Conservation (phyloP, 2,329 filamentous ascomycete species). For the Nothomitra cinnamomea region DNA sequence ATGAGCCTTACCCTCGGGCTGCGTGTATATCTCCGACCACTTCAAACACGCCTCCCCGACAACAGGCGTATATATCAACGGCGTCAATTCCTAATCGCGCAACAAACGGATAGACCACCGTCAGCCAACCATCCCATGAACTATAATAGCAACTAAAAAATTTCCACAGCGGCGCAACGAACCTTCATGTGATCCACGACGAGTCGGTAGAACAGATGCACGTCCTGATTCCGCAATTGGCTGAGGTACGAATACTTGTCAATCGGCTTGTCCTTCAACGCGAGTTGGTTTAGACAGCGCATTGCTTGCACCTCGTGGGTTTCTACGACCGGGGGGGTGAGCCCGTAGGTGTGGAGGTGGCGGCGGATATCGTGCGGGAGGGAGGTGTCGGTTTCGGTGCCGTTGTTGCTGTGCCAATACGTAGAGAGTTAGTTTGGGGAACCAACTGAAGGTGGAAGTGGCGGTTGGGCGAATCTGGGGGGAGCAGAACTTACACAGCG, state of each 20-base stretch:
- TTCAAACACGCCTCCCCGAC: conserved; percentile 93
- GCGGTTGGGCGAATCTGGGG: too few species aligned
- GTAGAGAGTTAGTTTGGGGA: not conserved
- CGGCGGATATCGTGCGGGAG: conserved; percentile 31
- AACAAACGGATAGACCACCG: too few species aligned
- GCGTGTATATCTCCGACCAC: conserved; percentile 91
- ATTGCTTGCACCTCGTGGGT: conserved; percentile 31
- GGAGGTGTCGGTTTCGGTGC: conserved; percentile 32
- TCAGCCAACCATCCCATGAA: too few species aligned
- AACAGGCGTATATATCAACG: conserved; percentile 73
- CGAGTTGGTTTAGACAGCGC: conserved; percentile 29
- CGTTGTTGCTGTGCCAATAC: conserved; percentile 13
- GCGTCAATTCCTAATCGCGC: conserved; percentile 67
- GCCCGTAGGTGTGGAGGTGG: conserved; percentile 33
- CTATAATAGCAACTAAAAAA: too few species aligned
- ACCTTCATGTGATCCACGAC: conserved; percentile 54
- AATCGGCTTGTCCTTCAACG: conserved; percentile 45
- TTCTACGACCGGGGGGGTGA: conserved; percentile 33
- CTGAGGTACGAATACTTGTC: conserved; percentile 78
- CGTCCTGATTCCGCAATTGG: conserved; percentile 55
- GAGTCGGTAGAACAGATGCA: conserved; percentile 69
- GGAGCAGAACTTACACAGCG: not conserved
- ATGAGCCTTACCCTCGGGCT: conserved; percentile 58
- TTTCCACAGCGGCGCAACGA: too few species aligned
- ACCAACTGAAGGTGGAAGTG: too few species aligned